Conservation (phyloP, 2,329 filamentous ascomycete genomes). For the Zalaria sp. region DNA sequence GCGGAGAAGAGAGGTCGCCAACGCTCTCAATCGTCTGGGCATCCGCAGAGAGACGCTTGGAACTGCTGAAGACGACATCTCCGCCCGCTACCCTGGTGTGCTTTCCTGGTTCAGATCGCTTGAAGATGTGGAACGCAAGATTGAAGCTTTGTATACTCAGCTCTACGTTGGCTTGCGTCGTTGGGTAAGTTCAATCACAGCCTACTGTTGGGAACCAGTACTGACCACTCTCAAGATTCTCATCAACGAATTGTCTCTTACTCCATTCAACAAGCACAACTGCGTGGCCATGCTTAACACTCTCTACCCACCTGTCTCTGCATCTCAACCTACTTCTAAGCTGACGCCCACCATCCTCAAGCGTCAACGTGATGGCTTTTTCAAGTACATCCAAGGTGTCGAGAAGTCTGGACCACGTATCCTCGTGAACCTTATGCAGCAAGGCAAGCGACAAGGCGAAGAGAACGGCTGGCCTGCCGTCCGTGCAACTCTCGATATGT, state of each 20-base stretch:
- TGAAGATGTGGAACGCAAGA: conserved; percentile 32
- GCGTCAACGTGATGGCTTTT: conserved; percentile 46
- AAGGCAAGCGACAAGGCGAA: conserved; percentile 37
- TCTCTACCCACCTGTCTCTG: conserved; percentile 44
- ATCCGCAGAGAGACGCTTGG: conserved; percentile 32
- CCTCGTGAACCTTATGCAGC: conserved; percentile 38
- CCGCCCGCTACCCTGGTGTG: conserved; percentile 38
- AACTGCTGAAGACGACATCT: conserved; percentile 32
- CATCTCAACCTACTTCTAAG: conserved; percentile 34
- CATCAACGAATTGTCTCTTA: conserved; percentile 49
- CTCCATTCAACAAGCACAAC: conserved; percentile 50
- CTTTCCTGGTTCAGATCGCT: conserved; percentile 36
- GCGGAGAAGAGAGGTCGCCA: conserved; percentile 42
- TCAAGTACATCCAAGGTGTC: conserved; percentile 45
- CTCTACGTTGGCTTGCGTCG: conserved; percentile 47
- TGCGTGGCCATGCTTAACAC: conserved; percentile 57
- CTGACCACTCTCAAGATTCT: conserved; percentile 33
- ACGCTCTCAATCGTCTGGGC: conserved; percentile 39
- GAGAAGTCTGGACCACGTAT: conserved; percentile 41
- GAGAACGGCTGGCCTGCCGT: conserved; percentile 41
- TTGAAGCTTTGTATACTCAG: conserved; percentile 44
- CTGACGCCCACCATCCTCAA: conserved; percentile 38
- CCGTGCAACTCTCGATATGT: conserved; percentile 38
- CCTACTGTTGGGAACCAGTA: not conserved
- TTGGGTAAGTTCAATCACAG: conserved; percentile 35